Base-by-base conservation (phyloP, 352 stramenopile species). In the Globisporangium carolinianum region DNA sequence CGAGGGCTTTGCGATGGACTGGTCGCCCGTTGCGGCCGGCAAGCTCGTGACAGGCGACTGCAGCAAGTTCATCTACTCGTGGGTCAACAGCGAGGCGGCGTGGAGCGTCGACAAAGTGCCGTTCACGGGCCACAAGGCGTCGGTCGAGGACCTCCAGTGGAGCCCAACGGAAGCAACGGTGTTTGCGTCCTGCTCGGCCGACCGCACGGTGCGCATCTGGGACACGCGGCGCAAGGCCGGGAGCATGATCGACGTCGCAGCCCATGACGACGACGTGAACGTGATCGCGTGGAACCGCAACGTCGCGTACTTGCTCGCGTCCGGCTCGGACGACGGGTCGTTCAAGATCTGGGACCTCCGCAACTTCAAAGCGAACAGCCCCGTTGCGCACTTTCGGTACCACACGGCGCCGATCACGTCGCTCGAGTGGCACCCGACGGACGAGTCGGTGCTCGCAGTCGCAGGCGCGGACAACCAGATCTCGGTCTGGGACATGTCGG, bases 1-100 rank as follows among this genome's bases (percentile, higher is more conserved):
- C 32, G 97, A 99, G 67, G 97, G 97, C 52, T 99, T 98, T 67
- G 97, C 97, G 3, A 90, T 99, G 75, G 97, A 99, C 77, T 99
- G 97, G 97, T 98, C 86, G 18, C 75, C 71, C 2, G 86, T 95
- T 18, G 77, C 91, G 24, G 76, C 86, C 35, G 95, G 97, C 41
- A 72, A 76, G 56, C 80, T 99, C 12, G 87, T 94, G 5, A 98
- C 95, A 0, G 97, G 97, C 43, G 97, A 99, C 75, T 98, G 96
- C 79, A 83, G 86, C 67, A 98, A 98, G 62, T 91, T 91, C 57
- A 98, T 99, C 61, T 97, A 98, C 71, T 69, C 98, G 38, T 99
- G 95, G 93, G 73, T 83, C 59, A 77, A 89, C 60, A 73, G 72
- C 15, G 76, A 91, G 53, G 69, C 69, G 51, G 70, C 70, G 37